Evolutionary conservation across 345 rosid species (phyloP).

Genomic region (Populus ilicifolia): DNA sequence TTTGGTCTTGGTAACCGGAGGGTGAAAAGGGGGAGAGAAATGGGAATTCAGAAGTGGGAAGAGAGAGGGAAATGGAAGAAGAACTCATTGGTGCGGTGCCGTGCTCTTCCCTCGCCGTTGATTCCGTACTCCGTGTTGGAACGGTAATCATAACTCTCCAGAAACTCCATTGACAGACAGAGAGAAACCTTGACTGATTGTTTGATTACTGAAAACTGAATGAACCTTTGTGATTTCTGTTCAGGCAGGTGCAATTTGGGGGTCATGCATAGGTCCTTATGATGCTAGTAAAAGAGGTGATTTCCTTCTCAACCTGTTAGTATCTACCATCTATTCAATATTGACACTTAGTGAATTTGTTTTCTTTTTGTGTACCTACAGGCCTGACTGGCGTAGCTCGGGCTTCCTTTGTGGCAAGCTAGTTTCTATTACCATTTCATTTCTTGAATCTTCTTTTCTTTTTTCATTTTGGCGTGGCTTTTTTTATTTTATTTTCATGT

Average conservation of each 20-base stretch:
- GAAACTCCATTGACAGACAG: background rate
- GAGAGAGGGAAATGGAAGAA: conserved; percentile 46
- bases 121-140: conserved; percentile 57
- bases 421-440: background rate
- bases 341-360: background rate
- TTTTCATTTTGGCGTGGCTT: background rate
- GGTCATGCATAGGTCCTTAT: conserved; percentile 56
- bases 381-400: conserved; percentile 62
- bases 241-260: conserved; percentile 81
- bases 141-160: conserved; percentile 35
- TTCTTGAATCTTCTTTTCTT: background rate
- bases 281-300: conserved; percentile 59
- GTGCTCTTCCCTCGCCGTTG: conserved; percentile 76
- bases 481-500: conserved; percentile 11
- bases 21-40: background rate
- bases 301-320: background rate
- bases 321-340: background rate
- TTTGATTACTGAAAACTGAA: background rate
- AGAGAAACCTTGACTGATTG: background rate
- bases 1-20: background rate
- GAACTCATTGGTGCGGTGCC: conserved; percentile 47
- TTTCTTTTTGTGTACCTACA: conserved; percentile 19
- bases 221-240: background rate
- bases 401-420: conserved; percentile 66
- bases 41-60: background rate